Base-by-base conservation (phyloP, 2,329 filamentous ascomycete species). In the Alternaria sp. region DNA sequence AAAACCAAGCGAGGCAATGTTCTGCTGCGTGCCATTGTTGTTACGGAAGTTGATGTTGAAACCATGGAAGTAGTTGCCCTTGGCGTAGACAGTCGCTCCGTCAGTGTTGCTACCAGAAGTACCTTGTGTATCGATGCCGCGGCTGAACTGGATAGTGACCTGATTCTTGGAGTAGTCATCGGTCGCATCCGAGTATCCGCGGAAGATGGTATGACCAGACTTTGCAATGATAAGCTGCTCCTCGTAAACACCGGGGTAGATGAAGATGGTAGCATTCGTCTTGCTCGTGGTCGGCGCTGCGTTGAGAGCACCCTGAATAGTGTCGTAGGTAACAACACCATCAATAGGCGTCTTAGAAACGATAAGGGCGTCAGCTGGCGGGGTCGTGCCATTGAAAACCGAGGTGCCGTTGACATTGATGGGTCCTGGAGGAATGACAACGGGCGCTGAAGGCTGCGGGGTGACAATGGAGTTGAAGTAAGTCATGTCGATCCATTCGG, bases 31-130 rank as follows among this genome's bases (percentile, higher is more conserved):
- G 20, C 78, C 79, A 54, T 75, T 76, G 25, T 74, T 76, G 63
- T 81, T 81, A 27, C 72, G 67, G 55, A 81, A 80, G 57, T 81
- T 80, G 66, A 81, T 77, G 59, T 81, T 81, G 64, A 75, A 75
- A 0, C 75, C 77, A 45, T 78, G 72, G 58, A 81, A 78, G 67
- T 80, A 78, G 54, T 81, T 81, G 10, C 78, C 79, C 1, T 72
- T 80, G 3, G 74, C 74, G 54, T 80, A 80, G 3, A 81, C 76
- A 11, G 80, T 81, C 10, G 79, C 79, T 14, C 74, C 71, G 54
- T 81, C 78, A 8, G 76, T 76, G 57, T 81, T 73, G 44, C 74
- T 77, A 27, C 73, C 72, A 50, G 73, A 67, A 14, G 55, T 59
- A 6, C 73, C 73, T 54, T 79, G 75, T 1, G 79, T 81, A 55